Evolutionary conservation across 495 filamentous ascomycete species (phyloP).

Genomic region (Emericellopsis terricola): DNA sequence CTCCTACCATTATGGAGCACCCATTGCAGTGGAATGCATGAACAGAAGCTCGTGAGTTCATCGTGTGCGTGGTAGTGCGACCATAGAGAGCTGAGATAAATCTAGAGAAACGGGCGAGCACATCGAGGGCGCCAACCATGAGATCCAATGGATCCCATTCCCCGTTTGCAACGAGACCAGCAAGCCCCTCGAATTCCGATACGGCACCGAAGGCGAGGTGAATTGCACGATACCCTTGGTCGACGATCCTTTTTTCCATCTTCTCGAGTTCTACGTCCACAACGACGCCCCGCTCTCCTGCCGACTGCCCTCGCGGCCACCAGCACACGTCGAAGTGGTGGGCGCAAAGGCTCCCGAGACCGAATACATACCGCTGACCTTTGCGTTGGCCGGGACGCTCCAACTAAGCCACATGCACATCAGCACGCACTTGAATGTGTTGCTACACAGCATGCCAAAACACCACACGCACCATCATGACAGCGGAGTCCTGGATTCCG

Average conservation of each 20-base stretch:
- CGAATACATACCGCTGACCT: slow-evolving; percentile 50
- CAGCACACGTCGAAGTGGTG: slow-evolving; percentile 25
- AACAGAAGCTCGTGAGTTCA: slow-evolving; percentile 32
- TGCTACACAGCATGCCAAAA: slow-evolving; percentile 56
- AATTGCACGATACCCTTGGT: slow-evolving; percentile 85
- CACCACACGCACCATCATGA: slow-evolving; percentile 34
- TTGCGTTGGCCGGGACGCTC: slow-evolving; percentile 75
- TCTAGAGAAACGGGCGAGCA: slow-evolving; percentile 48
- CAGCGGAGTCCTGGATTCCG: slow-evolving; percentile 61
- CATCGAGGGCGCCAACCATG: slow-evolving; percentile 59
- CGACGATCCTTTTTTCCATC: slow-evolving; percentile 82
- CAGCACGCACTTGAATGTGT: slow-evolving; percentile 69
- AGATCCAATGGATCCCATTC: slow-evolving; percentile 90
- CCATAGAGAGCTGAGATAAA: neutral
- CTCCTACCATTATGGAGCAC: slow-evolving; percentile 29
- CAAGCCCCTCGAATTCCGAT: slow-evolving; percentile 62
- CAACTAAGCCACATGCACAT: slow-evolving; percentile 86
- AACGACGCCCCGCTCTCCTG: slow-evolving; percentile 87
- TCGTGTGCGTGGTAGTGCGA: slow-evolving; percentile 1
- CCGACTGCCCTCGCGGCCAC: slow-evolving; percentile 67
- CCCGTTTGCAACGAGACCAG: slow-evolving; percentile 80
- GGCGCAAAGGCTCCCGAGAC: slow-evolving; percentile 22
- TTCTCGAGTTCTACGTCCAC: slow-evolving; percentile 97
- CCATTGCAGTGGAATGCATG: slow-evolving; percentile 33
- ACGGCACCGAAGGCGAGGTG: slow-evolving; percentile 67